Conservation (phyloP, 2,329 filamentous ascomycete species). For the Fusarium scirpi region DNA sequence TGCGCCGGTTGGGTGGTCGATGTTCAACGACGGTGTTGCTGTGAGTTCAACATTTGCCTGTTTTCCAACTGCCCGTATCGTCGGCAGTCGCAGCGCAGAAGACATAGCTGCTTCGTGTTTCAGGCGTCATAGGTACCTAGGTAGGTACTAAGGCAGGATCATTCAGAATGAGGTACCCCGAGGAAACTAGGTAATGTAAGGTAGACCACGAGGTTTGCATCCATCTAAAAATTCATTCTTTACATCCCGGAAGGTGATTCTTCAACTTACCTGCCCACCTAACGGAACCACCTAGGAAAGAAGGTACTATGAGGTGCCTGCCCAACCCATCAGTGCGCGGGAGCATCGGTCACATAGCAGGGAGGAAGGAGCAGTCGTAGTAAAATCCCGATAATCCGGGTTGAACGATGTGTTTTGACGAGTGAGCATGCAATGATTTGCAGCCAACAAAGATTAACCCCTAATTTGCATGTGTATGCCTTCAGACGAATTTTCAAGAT, state of each 20-base stretch:
- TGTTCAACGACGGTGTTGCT: constrained; percentile 44
- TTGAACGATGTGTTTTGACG: background rate
- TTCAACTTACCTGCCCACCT: background rate
- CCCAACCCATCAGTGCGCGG: background rate
- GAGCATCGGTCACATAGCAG: background rate
- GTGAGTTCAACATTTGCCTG: constrained; percentile 42
- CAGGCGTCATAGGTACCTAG: too few relatives aligned
- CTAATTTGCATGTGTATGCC: constrained; percentile 1
- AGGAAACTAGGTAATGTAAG: background rate
- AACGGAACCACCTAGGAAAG: background rate
- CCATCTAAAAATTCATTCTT: background rate
- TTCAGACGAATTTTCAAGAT: constrained; percentile 29
- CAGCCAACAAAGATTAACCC: background rate
- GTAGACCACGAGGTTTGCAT: background rate
- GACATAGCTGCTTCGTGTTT: constrained; percentile 7
- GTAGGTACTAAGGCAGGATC: too few relatives aligned
- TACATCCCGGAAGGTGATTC: background rate
- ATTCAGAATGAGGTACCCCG: too few relatives aligned
- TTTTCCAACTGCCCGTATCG: constrained; percentile 39
- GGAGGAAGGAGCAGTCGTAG: background rate
- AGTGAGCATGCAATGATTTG: background rate
- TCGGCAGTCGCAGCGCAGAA: constrained; percentile 43
- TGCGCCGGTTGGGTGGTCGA: constrained; percentile 42
- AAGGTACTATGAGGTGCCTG: background rate
- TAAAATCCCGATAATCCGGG: background rate